A percentile compares a stretch with the other conserved stretches of the same genome.
Conservation (phyloP, 2,329 filamentous ascomycete species). For the Rutstroemia sydowiana region DNA sequence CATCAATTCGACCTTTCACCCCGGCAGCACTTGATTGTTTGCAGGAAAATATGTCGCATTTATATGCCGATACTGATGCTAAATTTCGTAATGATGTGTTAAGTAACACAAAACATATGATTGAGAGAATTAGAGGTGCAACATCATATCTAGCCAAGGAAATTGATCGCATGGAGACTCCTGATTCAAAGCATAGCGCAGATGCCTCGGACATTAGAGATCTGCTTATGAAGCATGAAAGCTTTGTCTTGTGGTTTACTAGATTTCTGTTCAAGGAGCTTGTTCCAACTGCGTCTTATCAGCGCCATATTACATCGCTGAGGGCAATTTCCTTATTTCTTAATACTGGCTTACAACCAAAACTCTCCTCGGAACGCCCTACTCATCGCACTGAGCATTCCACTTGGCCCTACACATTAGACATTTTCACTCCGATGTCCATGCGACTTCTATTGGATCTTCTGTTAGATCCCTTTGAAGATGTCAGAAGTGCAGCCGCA, state of each 20-base stretch:
- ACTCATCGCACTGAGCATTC: conserved; percentile 12
- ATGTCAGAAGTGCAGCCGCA: conserved; percentile 61
- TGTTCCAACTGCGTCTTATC: conserved; percentile 76
- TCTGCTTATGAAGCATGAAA: conserved; percentile 40
- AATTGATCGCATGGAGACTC: conserved; percentile 11
- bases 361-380: neutral
- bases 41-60: conserved; percentile 55
- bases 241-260: conserved; percentile 70
- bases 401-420: conserved; percentile 24
- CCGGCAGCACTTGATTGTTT: conserved; percentile 54
- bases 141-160: conserved; percentile 47
- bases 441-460: conserved; percentile 66
- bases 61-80: conserved; percentile 79
- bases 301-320: conserved; percentile 75
- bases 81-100: conserved; percentile 79
- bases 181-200: conserved; percentile 7
- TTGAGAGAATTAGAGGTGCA: conserved; percentile 65
- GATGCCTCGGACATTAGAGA: conserved; percentile 6
- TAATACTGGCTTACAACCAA: conserved; percentile 26
- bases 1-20: conserved; percentile 67
- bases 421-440: conserved; percentile 41
- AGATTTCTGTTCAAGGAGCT: conserved; percentile 67
- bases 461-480: conserved; percentile 84
- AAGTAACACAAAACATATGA: conserved; percentile 65
- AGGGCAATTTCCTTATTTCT: conserved; percentile 63